Percentiles rank a stretch among this genome's conserved stretches.
Evolutionary conservation across 2,329 filamentous ascomycete species (phyloP).

Genomic region (Zymoseptoria brevis): DNA sequence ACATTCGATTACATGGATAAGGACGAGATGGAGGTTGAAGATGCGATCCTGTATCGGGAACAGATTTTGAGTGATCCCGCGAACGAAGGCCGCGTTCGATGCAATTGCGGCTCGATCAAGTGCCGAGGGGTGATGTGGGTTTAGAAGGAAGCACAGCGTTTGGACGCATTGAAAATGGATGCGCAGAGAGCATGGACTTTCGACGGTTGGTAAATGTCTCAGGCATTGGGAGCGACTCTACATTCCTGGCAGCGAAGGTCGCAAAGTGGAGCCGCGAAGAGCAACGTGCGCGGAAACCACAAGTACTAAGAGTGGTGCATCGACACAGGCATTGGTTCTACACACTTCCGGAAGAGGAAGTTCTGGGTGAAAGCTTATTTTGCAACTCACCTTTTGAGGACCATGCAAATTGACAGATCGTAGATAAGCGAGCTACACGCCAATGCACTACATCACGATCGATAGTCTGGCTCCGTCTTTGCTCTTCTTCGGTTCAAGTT

Average conservation of each 20-base stretch:
- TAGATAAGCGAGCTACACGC: background rate
- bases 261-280: no score
- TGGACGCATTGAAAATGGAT: background rate
- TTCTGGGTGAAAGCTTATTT: background rate
- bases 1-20: slow-evolving; percentile 75
- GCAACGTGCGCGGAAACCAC: no score
- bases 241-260: no score
- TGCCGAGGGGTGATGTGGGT: slow-evolving; percentile 64
- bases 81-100: slow-evolving; percentile 37
- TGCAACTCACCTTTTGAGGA: background rate
- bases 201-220: no score
- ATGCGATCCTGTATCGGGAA: slow-evolving; percentile 18
- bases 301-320: no score
- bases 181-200: no score
- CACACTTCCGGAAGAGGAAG: background rate
- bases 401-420: background rate
- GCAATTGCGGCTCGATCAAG: slow-evolving; percentile 53
- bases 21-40: slow-evolving; percentile 39
- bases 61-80: slow-evolving; percentile 43
- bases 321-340: no score
- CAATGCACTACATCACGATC: background rate
- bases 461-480: no score
- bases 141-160: background rate
- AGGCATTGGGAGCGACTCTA: no score
- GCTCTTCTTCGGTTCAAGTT: no score